Conservation (phyloP, 2,329 filamentous ascomycete species). For the Cytospora piceicola region DNA sequence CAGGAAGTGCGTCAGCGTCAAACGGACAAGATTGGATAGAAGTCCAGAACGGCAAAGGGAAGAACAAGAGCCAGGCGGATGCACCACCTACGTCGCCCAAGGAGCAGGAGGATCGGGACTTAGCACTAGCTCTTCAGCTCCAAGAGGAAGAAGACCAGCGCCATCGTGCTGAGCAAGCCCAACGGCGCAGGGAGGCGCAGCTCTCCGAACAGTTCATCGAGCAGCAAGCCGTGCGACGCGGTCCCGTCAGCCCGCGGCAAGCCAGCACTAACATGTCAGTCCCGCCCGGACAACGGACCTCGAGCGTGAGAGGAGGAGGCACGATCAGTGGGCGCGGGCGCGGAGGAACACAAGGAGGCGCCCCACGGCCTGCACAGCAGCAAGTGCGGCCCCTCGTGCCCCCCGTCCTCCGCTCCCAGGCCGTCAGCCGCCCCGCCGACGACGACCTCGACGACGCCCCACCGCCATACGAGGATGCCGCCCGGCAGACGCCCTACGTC, state of each 20-base stretch:
- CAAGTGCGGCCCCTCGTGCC: conserved; percentile 52
- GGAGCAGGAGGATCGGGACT: conserved; percentile 80
- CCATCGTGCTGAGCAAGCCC: conserved; percentile 64
- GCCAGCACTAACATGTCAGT: conserved; percentile 15
- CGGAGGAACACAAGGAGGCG: conserved; percentile 13
- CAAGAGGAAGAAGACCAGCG: conserved; percentile 92
- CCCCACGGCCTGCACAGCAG: conserved; percentile 26
- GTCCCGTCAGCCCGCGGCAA: conserved; percentile 21
- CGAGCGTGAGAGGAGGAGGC: conserved; percentile 23
- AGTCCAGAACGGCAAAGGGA: conserved; percentile 47
- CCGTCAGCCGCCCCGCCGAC: conserved; percentile 44
- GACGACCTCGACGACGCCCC: conserved; percentile 55
- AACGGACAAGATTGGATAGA: conserved; percentile 56
- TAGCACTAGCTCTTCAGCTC: conserved; percentile 87
- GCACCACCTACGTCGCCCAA: conserved; percentile 44
- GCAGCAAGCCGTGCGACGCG: conserved; percentile 51
- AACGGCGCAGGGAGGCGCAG: conserved; percentile 67
- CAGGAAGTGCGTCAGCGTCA: conserved; percentile 16
- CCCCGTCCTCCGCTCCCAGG: conserved; percentile 41
- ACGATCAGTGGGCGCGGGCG: conserved; percentile 18
- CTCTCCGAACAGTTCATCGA: conserved; percentile 73
- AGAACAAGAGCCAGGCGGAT: conserved; percentile 31
- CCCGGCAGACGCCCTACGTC: conserved; percentile 54
- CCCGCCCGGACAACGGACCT: conserved; percentile 33
- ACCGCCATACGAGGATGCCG: conserved; percentile 62